Base-by-base conservation (phyloP, 805 yeast species). In the Candida adriatica region DNA sequence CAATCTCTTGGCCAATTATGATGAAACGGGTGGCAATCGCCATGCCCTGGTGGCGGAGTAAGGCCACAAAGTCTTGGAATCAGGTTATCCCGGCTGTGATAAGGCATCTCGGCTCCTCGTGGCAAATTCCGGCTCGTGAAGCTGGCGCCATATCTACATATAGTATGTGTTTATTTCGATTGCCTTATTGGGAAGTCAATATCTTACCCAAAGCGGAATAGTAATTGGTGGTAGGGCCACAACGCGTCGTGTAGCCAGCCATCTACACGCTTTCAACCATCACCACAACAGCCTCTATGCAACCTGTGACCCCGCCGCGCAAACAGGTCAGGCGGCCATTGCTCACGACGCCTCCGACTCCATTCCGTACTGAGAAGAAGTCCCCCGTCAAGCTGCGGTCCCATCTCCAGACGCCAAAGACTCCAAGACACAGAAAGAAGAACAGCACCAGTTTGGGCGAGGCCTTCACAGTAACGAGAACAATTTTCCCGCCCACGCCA, bases 401-500 rank as follows among this genome's bases (percentile, higher is more conserved):
- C 5, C 43, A 34, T 20, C 37, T 43, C 8, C 28, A 33, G 5
- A 42, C 54, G 10, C 54, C 54, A 3, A 34, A 37, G 5, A 49
- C 54, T 3, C 53, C 53, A 13, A 45, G 49, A 18, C 48, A 42
- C 19, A 34, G 41, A 8, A 41, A 38, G 30, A 46, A 36, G 32
- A 36, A 30, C 26, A 20, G 38, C 24, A 40, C 45, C 18, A 26
- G 27, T 29, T 6, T 30, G 13, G 27, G 33, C 7, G 39, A 24
- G 23, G 13, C 15, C 15, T 36, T 14, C 37, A 38, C 13, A 6
- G 24, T 4, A 2, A 37, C 45, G 16, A 46, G 52, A 37, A 33
- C 46, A 4, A 24, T 49, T 5, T 51, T 51, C 33, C 56, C 55
- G 11, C 53, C 55, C 14, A 51, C 56, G 4, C 56, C 56, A 6